These are phyloP conservation scores for Xylaria sp. DNA, from an alignment of 2,329 filamentous ascomycete genomes.

Conservation along the genomic window DNA sequence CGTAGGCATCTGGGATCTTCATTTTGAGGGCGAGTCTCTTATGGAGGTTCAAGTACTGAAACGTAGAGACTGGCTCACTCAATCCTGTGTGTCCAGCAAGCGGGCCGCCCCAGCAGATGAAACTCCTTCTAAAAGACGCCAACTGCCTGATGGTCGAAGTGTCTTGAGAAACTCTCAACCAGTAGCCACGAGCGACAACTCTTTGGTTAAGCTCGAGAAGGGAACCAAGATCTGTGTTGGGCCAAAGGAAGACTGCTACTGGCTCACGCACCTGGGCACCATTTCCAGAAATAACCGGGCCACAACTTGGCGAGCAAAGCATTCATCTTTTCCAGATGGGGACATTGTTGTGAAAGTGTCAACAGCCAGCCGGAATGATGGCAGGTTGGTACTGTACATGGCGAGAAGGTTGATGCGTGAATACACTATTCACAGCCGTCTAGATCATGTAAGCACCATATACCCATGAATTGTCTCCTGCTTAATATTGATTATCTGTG, in stretches of 20 bases:
- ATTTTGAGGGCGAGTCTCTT: neutral
- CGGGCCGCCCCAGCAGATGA: neutral
- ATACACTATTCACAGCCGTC: neutral
- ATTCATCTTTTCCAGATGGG: neutral
- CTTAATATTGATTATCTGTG: neutral
- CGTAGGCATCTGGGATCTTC: constrained; percentile 3
- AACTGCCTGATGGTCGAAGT: neutral
- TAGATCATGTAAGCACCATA: constrained; percentile 16
- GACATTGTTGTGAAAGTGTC: constrained; percentile 9
- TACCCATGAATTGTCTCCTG: rapidly evolving
- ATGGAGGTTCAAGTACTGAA: constrained; percentile 13
- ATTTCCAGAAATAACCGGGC: neutral
- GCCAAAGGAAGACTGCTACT: neutral
- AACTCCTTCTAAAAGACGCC: neutral
- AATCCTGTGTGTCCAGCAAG: neutral
- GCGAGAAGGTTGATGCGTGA: neutral
- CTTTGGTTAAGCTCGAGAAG: neutral
- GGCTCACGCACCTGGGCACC: constrained; percentile 13
- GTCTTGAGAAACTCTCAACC: neutral
- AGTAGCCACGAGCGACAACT: neutral
- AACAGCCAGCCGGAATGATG: neutral
- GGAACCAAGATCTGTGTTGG: constrained; percentile 1
- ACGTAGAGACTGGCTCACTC: neutral
- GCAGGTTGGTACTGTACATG: no score
- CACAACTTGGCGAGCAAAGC: neutral